Conservation (phyloP, 345 rosid genomes). For the Lepidium didymum region DNA sequence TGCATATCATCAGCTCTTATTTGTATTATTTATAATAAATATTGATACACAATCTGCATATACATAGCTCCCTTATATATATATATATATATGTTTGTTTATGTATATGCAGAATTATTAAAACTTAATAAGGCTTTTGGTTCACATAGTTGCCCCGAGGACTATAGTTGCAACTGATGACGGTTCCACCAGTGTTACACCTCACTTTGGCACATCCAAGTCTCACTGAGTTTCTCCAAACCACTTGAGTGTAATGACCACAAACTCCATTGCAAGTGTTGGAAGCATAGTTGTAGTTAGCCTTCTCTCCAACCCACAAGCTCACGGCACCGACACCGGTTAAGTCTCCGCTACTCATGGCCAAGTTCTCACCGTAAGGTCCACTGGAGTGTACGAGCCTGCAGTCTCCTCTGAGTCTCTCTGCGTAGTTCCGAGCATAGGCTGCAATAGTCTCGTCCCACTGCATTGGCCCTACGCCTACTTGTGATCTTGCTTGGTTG, state of each 20-base stretch:
- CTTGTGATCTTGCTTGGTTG: conserved; percentile 1
- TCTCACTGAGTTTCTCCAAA: conserved; percentile 25
- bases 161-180: conserved; percentile 15
- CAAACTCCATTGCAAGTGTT: conserved; percentile 21
- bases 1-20: neutral
- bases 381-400: conserved; percentile 12
- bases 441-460: conserved; percentile 6
- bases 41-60: neutral
- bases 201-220: conserved; percentile 18
- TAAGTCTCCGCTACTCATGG: neutral
- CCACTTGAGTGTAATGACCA: conserved; percentile 23
- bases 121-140: conserved; percentile 19
- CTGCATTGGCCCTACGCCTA: conserved; percentile 14
- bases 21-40: neutral
- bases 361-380: conserved; percentile 24
- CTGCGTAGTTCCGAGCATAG: conserved; percentile 5
- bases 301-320: conserved; percentile 12
- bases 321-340: conserved; percentile 11
- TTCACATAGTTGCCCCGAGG: conserved; percentile 4
- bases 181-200: conserved; percentile 25
- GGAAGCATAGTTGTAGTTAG: conserved; percentile 3
- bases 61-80: neutral
- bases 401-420: conserved; percentile 10
- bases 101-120: neutral
- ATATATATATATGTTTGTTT: neutral